Conservation (phyloP, 495 filamentous ascomycete genomes). For the Aspergillus kassunensis region DNA sequence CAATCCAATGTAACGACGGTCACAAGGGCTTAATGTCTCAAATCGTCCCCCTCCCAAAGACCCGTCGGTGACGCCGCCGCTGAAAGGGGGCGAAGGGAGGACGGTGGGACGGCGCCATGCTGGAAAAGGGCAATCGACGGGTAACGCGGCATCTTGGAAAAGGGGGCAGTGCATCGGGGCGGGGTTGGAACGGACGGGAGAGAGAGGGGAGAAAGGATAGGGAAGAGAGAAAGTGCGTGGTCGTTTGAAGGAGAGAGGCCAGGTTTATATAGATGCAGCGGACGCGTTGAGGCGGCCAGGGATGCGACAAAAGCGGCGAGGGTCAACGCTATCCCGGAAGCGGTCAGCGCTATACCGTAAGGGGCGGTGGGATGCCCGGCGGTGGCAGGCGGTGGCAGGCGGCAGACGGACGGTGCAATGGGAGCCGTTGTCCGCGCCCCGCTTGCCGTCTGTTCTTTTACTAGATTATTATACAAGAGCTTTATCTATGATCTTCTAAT, state of each 20-base stretch:
- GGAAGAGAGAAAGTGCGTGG: background rate
- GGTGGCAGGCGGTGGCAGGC: slow-evolving; percentile 8
- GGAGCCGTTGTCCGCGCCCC: slow-evolving; percentile 17
- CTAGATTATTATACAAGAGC: background rate
- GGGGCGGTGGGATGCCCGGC: background rate
- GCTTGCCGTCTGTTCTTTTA: slow-evolving; percentile 13
- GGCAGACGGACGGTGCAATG: slow-evolving; percentile 18
- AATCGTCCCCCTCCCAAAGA: background rate
- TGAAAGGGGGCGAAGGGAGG: background rate
- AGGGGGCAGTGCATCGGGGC: background rate
- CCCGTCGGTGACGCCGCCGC: background rate
- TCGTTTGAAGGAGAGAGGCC: background rate
- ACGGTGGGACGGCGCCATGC: background rate
- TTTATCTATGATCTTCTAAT: no score
- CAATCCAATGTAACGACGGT: background rate
- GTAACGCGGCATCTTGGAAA: background rate
- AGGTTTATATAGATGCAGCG: slow-evolving; percentile 1
- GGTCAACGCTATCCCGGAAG: slow-evolving; percentile 1
- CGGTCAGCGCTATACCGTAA: slow-evolving; percentile 4
- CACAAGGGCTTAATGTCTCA: background rate
- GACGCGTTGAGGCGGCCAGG: background rate
- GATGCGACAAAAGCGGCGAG: background rate
- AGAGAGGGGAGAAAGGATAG: background rate
- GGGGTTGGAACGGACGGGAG: background rate
- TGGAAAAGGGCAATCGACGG: background rate